Evolutionary conservation across 495 filamentous ascomycete genomes (phyloP).

Genomic region (Lophiotrema nucula): DNA sequence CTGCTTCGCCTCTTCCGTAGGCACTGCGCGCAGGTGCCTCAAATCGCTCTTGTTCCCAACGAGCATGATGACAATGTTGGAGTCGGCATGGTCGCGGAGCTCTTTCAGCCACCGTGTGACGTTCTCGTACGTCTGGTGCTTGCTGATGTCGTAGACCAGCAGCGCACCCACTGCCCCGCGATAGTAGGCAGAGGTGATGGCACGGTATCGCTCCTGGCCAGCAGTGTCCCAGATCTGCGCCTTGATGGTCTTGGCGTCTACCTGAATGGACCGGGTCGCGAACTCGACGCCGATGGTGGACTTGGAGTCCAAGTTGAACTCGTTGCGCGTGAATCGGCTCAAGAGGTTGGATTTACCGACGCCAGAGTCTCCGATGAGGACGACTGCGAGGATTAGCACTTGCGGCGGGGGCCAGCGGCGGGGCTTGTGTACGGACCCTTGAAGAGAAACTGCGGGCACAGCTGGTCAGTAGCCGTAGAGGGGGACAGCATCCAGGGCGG

Average conservation of each 20-base stretch:
- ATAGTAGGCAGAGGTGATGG: slow-evolving; percentile 99
- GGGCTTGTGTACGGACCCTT: slow-evolving; percentile 65
- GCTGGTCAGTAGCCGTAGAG: slow-evolving; percentile 30
- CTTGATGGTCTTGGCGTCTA: slow-evolving; percentile 99
- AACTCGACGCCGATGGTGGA: slow-evolving; percentile 99
- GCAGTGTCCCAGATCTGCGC: slow-evolving; percentile 99
- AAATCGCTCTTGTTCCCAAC: slow-evolving; percentile 99
- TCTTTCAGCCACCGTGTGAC: slow-evolving; percentile 99
- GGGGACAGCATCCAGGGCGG: slow-evolving; percentile 2
- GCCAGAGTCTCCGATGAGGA: slow-evolving; percentile 97
- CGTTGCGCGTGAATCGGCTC: slow-evolving; percentile 98
- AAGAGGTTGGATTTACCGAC: slow-evolving; percentile 99
- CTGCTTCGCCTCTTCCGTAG: slow-evolving; percentile 95
- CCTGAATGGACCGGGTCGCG: slow-evolving; percentile 96
- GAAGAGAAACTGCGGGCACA: slow-evolving; percentile 84
- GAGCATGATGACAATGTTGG: slow-evolving; percentile 99
- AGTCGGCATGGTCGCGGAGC: slow-evolving; percentile 94
- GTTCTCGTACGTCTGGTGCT: slow-evolving; percentile 98
- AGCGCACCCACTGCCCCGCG: slow-evolving; percentile 95
- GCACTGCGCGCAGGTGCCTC: slow-evolving; percentile 93
- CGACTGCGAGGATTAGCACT: slow-evolving; percentile 59
- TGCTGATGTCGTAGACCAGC: slow-evolving; percentile 99
- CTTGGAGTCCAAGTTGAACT: slow-evolving; percentile 99
- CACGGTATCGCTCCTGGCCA: slow-evolving; percentile 97
- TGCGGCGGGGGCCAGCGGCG: slow-evolving; percentile 29